Evolutionary conservation across 2,329 filamentous ascomycete species (phyloP).

Genomic region (Raffaelea arxii): DNA sequence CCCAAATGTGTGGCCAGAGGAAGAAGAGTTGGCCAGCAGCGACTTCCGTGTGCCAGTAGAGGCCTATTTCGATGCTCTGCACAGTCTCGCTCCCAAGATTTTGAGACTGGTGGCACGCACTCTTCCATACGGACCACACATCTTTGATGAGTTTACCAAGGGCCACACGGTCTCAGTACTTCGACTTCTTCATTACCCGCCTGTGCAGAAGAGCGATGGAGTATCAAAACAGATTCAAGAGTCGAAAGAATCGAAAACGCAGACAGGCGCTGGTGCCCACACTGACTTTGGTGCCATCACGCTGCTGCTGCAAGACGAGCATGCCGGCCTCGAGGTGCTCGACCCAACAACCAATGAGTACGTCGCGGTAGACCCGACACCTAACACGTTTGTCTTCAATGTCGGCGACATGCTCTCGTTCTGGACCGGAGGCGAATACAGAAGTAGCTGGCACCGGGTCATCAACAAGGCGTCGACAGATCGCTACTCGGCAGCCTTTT

Average conservation of each 20-base stretch:
- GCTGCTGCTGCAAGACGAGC: constrained; percentile 39
- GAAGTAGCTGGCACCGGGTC: constrained; percentile 42
- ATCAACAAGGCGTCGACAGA: constrained; percentile 31
- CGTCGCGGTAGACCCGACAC: constrained; percentile 31
- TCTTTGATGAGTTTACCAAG: constrained; percentile 30
- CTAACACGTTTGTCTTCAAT: constrained; percentile 39
- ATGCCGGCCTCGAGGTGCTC: constrained; percentile 40
- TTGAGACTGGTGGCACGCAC: constrained; percentile 25
- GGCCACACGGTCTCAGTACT: not conserved
- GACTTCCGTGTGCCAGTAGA: not conserved
- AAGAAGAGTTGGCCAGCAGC: not conserved
- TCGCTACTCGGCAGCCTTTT: constrained; percentile 1
- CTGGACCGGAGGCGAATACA: constrained; percentile 42
- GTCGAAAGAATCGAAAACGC: constrained; percentile 31
- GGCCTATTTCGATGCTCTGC: not conserved
- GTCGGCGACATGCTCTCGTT: constrained; percentile 36
- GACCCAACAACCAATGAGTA: constrained; percentile 31
- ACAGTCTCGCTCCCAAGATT: not conserved
- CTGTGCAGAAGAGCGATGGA: too few species aligned
- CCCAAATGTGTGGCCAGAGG: not conserved
- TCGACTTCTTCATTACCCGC: constrained; percentile 22
- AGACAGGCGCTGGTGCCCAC: constrained; percentile 35
- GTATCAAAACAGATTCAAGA: too few species aligned
- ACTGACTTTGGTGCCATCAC: constrained; percentile 46
- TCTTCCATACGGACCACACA: constrained; percentile 28